A percentile compares a stretch with the other conserved stretches of the same genome.
These are phyloP conservation scores for Rhizopogon rudus DNA, from an alignment of 768 basidiomycete species.

Conservation along the genomic window DNA sequence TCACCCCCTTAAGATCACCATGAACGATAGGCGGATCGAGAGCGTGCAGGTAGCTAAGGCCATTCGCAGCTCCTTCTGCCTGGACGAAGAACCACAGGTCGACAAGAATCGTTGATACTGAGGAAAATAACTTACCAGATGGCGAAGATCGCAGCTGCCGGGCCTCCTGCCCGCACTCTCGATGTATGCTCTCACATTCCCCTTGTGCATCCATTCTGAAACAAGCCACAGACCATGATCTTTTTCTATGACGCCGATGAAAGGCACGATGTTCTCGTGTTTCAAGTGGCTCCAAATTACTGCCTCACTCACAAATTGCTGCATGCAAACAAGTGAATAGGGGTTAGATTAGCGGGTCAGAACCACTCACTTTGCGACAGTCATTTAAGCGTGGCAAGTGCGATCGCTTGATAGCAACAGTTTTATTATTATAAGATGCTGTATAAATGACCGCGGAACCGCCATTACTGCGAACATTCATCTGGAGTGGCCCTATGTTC, in stretches of 20 bases:
- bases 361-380: background rate
- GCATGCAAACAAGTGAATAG: background rate
- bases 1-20: conserved; percentile 36
- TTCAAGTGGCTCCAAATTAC: conserved; percentile 20
- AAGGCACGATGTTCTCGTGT: conserved; percentile 23
- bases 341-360: background rate
- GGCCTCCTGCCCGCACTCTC: background rate
- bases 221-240: conserved; percentile 14
- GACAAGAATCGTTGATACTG: background rate
- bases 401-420: conserved; percentile 21
- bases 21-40: conserved; percentile 29
- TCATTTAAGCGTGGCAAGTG: background rate
- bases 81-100: background rate
- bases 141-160: conserved; percentile 1
- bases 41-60: conserved; percentile 18
- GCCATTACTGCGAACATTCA: conserved; percentile 2
- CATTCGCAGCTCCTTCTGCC: conserved; percentile 15
- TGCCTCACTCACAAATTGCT: conserved; percentile 23
- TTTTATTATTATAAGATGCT: conserved; percentile 8
- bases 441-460: conserved; percentile 17
- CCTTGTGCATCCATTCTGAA: conserved; percentile 17
- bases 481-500: background rate
- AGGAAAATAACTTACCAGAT: conserved; percentile 3
- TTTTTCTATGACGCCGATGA: conserved; percentile 15
- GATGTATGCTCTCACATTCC: conserved; percentile 13